Base-by-base conservation (phyloP, 164 flowering plant species). In the Cinnamomum chago region DNA sequence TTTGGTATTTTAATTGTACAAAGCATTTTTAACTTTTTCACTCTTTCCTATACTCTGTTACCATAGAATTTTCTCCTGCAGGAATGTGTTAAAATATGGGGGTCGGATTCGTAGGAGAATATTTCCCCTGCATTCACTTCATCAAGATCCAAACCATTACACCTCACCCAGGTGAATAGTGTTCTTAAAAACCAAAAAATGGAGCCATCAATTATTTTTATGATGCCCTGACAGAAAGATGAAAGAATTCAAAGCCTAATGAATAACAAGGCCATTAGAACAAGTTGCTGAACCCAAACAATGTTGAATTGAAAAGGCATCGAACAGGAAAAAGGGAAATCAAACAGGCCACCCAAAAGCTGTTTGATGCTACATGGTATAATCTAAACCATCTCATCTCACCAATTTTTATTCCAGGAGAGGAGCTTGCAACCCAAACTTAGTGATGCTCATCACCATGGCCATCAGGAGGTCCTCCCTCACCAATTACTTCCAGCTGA, bases 401-500 rank as follows among this genome's bases (percentile, higher is more conserved):
- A 81, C 84, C 86, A 79, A 77, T 79, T 35, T 67, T 83, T 83
- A 82, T 82, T 84, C 83, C 62, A 64, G 66, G 5, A 30, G 73
- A 82, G 79, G 72, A 50, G n/a, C 51, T 79, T 58, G 76, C 75
- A 76, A 18, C 18, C 79, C 72, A 27, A 74, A 50, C 77, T 82
- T 70, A 85, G 72, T 88, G 72, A 28, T 64, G 80, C 6, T 76
- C 82, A 58, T 86, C 86, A 13, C 78, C 89, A 55, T 83, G 82
- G 28, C 88, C 90, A 73, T 86, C 86, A 2, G 92, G 94, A 70
- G 88, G 83, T 76, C 94, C 93, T n/a, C 93, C 97, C 23, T 89
- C 89, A 75, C 94, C 93, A 58, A 89, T 88, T 70, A 92, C 94
- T 84, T 92, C 92, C 76, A 92, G 82, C 97, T 92, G 88, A 52